phyloP scores from a whole-genome alignment of 306 rosid genomes.

The Medicago ruthenica region DNA sequence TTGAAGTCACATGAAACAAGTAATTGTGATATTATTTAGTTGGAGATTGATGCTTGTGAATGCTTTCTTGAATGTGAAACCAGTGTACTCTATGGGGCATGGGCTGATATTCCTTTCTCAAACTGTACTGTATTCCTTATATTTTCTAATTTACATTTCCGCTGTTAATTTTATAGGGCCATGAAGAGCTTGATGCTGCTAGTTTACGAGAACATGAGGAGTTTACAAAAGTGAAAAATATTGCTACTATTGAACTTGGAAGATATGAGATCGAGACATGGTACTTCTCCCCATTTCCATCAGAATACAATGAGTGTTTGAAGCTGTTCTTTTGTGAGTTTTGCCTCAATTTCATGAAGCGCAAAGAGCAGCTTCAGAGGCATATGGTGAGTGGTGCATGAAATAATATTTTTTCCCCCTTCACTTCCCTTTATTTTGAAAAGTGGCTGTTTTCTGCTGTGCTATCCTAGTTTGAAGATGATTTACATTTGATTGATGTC shows the following conservation, averaged over 20 bases:
- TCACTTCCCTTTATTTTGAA: slow-evolving; percentile 35
- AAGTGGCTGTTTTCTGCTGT: slow-evolving; percentile 22
- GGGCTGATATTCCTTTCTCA: slow-evolving; percentile 14
- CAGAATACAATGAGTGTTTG: slow-evolving; percentile 92
- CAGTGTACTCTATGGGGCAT: neutral
- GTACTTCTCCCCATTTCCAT: slow-evolving; percentile 99
- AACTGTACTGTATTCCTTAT: slow-evolving; percentile 15
- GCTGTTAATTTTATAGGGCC: slow-evolving; percentile 67
- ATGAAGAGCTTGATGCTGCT: slow-evolving; percentile 99
- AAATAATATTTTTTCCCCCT: slow-evolving; percentile 21
- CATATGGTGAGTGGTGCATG: slow-evolving; percentile 88
- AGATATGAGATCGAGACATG: slow-evolving; percentile 99
- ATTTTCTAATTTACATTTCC: slow-evolving; percentile 17
- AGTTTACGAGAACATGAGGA: slow-evolving; percentile 99
- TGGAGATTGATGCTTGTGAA: slow-evolving; percentile 26
- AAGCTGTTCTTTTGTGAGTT: slow-evolving; percentile 95
- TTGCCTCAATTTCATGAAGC: slow-evolving; percentile 99
- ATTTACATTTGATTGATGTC: slow-evolving; percentile 10
- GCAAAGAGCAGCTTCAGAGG: slow-evolving; percentile 99
- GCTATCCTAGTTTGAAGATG: slow-evolving; percentile 21
- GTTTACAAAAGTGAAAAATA: slow-evolving; percentile 97
- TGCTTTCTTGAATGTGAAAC: slow-evolving; percentile 19
- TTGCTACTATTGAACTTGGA: slow-evolving; percentile 98
- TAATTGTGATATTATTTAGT: slow-evolving; percentile 19
- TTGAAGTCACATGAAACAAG: slow-evolving; percentile 32